Evolutionary conservation across 2,329 filamentous ascomycete species (phyloP).

Genomic region (Didymella keratinophila): DNA sequence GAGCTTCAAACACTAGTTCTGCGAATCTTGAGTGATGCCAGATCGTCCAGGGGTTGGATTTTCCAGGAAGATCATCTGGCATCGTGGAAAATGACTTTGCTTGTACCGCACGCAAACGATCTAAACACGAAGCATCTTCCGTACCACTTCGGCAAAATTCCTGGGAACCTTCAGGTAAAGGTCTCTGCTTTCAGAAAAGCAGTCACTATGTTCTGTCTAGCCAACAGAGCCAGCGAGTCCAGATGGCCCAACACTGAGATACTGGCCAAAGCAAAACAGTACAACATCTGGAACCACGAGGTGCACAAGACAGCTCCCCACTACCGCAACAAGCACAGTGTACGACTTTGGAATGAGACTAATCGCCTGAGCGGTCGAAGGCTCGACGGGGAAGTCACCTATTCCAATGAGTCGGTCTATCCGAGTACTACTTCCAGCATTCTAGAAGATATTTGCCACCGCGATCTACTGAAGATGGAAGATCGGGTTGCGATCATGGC

Average conservation of each 20-base stretch:
- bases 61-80: not conserved
- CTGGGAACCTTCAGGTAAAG: not conserved
- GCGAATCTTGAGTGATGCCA: not conserved
- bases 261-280: not conserved
- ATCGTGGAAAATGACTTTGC: not conserved
- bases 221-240: not conserved
- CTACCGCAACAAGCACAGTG: not conserved
- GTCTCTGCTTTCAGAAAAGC: not conserved
- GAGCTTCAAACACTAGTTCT: not conserved
- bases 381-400: not conserved
- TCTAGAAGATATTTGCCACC: not conserved
- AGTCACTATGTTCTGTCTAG: not conserved
- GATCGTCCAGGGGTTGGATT: not conserved
- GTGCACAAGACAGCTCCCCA: not conserved
- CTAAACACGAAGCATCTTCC: too few species aligned
- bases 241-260: not conserved
- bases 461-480: not conserved
- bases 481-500: not conserved
- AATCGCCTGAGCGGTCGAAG: not conserved
- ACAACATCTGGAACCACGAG: not conserved
- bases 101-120: not conserved
- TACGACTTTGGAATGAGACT: not conserved
- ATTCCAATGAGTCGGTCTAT: not conserved
- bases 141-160: not conserved
- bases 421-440: not conserved